Conservation (phyloP, 208 protist species). For the Angomonas desouzai region DNA sequence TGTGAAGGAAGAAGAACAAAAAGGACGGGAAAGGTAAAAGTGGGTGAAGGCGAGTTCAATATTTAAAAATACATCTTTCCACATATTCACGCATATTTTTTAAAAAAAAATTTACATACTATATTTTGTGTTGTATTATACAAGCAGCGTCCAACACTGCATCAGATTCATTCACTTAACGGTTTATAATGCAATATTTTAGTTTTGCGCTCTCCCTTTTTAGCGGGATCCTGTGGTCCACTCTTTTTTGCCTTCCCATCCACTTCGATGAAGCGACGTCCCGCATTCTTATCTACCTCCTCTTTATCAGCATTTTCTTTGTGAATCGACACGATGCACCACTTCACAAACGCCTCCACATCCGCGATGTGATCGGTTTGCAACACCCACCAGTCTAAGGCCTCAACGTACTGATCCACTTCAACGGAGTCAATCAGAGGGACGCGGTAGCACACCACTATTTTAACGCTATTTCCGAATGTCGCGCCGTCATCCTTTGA, state of each 20-base stretch:
- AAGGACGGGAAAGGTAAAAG: conserved; percentile 3
- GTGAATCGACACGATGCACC: conserved; percentile 75
- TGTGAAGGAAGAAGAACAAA: conserved; percentile 15
- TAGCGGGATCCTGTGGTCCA: not conserved
- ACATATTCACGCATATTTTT: no score
- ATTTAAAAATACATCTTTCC: not conserved
- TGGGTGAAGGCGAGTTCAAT: not conserved
- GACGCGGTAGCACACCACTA: conserved; percentile 78
- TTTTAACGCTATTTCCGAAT: conserved; percentile 66
- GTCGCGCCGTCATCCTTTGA: conserved; percentile 64
- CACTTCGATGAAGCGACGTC: conserved; percentile 1
- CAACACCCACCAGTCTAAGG: conserved; percentile 60
- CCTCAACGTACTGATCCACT: conserved; percentile 67
- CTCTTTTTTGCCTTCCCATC: conserved; percentile 1
- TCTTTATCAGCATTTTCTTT: conserved; percentile 40
- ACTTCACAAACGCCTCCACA: conserved; percentile 68
- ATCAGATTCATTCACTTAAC: not conserved
- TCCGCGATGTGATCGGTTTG: conserved; percentile 81
- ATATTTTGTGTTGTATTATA: not conserved
- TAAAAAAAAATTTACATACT: no score
- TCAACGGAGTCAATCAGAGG: conserved; percentile 49
- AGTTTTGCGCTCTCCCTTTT: conserved; percentile 2
- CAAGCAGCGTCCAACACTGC: not conserved
- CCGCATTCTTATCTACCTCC: not conserved
- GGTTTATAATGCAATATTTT: conserved; percentile 1